Base-by-base conservation (phyloP, 805 yeast genomes). In the Pichia californica region DNA sequence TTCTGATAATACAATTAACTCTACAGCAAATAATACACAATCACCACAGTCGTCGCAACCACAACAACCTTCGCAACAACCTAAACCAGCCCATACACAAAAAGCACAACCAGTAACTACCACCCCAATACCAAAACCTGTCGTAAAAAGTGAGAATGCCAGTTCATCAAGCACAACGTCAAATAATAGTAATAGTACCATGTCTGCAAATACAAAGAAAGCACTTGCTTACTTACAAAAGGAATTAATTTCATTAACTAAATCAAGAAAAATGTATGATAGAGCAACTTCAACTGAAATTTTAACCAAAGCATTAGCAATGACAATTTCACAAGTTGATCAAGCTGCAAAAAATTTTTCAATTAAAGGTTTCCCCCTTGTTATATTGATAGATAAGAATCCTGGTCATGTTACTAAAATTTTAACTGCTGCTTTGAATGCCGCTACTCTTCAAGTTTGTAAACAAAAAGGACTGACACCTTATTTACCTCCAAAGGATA, bases 291-390 rank as follows among this genome's bases (percentile, higher is more conserved):
- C 91, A 40, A 85, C 96, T 0, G 85, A 80, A 46, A 79, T 88
- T 43, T 69, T 89, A 53, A 89, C 96, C 8, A 88, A 85, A 54
- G 96, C 96, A 1, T 70, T 89, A 52, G 96, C 96, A 3, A 84
- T 89, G 69, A 91, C 96, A 0, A 88, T 89, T 49, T 91, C 94
- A 10, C 93, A 85, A 59, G 91, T 85, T 9, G 83, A 84, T 46
- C 89, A 81, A 52, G 89, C 89, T 7, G 95, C 95, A 0, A 86
- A 88, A 54, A 81, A 80, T 53, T 86, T 83, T 30, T 89, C 93
- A 15, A 81, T 85, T 46, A 78, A 80, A 1, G 86, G 88, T 18
- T 83, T 84, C 54, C 89, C 93, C 5, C 66, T 85, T 48, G 79
- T 84, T 13, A 83, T 86, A 27, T 70, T 83, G 55, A 86, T 84